Conservation (phyloP, 257 asterid species). For the Asclepias syriaca region DNA sequence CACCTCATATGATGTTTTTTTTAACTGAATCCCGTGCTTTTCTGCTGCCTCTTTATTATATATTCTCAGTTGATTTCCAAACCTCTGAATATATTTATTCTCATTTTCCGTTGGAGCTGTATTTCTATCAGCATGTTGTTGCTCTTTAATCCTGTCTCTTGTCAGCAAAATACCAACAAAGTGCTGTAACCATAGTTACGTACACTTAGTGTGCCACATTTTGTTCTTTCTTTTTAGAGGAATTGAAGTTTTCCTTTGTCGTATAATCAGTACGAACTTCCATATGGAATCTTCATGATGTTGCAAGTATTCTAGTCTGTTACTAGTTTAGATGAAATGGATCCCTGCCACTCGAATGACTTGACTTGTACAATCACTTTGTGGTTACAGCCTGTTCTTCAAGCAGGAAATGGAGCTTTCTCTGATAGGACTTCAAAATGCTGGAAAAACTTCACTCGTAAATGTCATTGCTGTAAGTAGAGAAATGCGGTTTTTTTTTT, state of each 20-base stretch:
- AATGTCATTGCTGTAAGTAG: slow-evolving; percentile 90
- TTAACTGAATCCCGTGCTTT: too few species aligned
- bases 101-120: neutral
- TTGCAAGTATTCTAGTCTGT: neutral
- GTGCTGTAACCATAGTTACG: neutral
- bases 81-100: neutral
- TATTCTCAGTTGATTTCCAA: too few species aligned
- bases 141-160: neutral
- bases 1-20: neutral
- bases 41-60: too few species aligned
- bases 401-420: slow-evolving; percentile 99
- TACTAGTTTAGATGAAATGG: neutral
- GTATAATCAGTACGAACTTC: neutral
- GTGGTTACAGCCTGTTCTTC: slow-evolving; percentile 72
- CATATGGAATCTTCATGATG: neutral
- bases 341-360: neutral
- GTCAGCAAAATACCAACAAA: neutral
- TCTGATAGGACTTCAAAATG: slow-evolving; percentile 93
- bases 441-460: slow-evolving; percentile 98
- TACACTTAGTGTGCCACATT: neutral
- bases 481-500: neutral
- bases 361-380: neutral
- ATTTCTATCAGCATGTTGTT: neutral
- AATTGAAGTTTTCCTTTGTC: neutral
- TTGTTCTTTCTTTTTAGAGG: neutral